Conservation (phyloP, 805 yeast genomes). For the Kodamaea leandrae region DNA sequence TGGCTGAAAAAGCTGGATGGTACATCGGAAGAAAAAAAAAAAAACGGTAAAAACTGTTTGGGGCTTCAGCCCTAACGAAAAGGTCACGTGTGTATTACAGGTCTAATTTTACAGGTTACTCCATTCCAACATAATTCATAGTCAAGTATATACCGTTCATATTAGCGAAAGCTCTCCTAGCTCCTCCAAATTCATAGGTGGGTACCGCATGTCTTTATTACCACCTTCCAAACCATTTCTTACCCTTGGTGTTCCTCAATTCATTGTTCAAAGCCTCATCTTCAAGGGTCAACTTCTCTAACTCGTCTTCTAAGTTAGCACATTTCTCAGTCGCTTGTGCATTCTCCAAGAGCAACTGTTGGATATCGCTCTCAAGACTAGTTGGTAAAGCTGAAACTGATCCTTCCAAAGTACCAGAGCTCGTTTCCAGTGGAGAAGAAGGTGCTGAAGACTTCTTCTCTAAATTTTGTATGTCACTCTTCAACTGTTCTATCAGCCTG, state of each 20-base stretch:
- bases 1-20: neutral
- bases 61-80: neutral
- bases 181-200: too few relatives aligned
- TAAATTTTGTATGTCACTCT: conserved; percentile 38
- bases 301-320: conserved; percentile 39
- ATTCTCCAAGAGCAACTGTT: conserved; percentile 33
- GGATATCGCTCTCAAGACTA: conserved; percentile 36
- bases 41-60: neutral
- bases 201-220: too few relatives aligned
- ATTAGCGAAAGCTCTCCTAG: too few relatives aligned
- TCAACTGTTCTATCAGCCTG: conserved; percentile 37
- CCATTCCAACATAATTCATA: too few relatives aligned
- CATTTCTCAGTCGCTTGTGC: conserved; percentile 39
- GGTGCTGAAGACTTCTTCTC: conserved; percentile 30
- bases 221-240: conserved; percentile 35
- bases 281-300: conserved; percentile 24
- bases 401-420: conserved; percentile 9
- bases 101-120: too few relatives aligned
- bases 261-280: conserved; percentile 24
- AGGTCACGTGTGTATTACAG: neutral
- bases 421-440: conserved; percentile 3
- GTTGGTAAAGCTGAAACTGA: conserved; percentile 24
- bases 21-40: neutral
- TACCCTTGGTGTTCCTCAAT: conserved; percentile 17
- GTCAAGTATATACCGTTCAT: too few relatives aligned